A percentile compares a stretch with the other conserved stretches of the same genome.
These are phyloP conservation scores for Scopulariopsis brevicaulis DNA, from an alignment of 2,329 filamentous ascomycete species.

Conservation along the genomic window DNA sequence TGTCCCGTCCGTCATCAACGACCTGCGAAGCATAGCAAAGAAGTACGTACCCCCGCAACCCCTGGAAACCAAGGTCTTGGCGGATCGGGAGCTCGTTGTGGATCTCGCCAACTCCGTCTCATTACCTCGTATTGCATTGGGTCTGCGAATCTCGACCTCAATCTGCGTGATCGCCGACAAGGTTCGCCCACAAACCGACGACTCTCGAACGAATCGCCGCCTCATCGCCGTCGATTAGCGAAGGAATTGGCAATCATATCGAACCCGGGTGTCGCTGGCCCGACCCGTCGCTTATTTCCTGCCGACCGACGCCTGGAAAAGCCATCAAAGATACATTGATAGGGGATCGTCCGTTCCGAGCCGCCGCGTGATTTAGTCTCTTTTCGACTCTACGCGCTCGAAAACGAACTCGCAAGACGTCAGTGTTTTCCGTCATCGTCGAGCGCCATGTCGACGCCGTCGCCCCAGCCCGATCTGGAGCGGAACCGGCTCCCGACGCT, in stretches of 20 bases:
- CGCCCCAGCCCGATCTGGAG: slow-evolving; percentile 45
- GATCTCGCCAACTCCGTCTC: neutral
- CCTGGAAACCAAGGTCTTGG: neutral
- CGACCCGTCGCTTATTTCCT: neutral
- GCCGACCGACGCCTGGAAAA: neutral
- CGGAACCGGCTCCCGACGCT: slow-evolving; percentile 87
- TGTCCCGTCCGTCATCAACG: too few relatives aligned
- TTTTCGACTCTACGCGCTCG: neutral
- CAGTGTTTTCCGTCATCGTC: neutral
- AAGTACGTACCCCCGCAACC: neutral
- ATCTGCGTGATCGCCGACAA: slow-evolving; percentile 2
- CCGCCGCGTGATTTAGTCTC: neutral
- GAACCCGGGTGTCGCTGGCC: neutral
- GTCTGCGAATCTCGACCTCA: neutral
- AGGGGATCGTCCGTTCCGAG: neutral
- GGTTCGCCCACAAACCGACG: neutral
- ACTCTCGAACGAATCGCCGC: neutral
- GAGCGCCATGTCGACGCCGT: slow-evolving; percentile 24
- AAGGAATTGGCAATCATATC: neutral
- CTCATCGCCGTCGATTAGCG: neutral
- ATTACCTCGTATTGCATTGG: neutral
- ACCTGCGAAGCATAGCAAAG: neutral
- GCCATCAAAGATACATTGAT: neutral
- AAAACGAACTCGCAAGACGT: too few relatives aligned
- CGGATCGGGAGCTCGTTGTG: neutral